Percentiles rank a stretch among this genome's conserved stretches.
These are phyloP conservation scores for Hypoxylon fragiforme DNA, from an alignment of 495 filamentous ascomycete species.

Conservation along the genomic window DNA sequence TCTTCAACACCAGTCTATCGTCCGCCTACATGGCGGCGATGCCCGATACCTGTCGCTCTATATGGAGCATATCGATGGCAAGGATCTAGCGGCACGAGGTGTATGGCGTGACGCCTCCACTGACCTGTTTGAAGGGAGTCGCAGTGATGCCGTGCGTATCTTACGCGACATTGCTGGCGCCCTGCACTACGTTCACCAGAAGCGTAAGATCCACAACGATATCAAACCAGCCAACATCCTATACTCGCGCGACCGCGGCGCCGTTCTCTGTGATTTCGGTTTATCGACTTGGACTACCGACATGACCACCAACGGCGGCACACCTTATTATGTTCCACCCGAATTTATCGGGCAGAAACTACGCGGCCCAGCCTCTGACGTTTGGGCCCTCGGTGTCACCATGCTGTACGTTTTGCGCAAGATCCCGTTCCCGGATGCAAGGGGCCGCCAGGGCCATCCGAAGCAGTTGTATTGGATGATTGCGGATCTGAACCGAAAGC, in stretches of 20 bases:
- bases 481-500: constrained; percentile 42
- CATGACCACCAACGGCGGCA: constrained; percentile 48
- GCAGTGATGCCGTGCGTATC: constrained; percentile 48
- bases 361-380: constrained; percentile 50
- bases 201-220: constrained; percentile 52
- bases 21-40: constrained; percentile 52
- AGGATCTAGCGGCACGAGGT: constrained; percentile 45
- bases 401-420: constrained; percentile 54
- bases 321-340: constrained; percentile 55
- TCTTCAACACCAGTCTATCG: constrained; percentile 52
- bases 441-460: constrained; percentile 46
- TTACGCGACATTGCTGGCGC: constrained; percentile 50
- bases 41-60: constrained; percentile 54
- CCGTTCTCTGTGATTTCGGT: constrained; percentile 55
- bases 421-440: constrained; percentile 50
- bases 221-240: constrained; percentile 58
- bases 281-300: constrained; percentile 46
- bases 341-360: constrained; percentile 53
- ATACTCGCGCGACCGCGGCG: constrained; percentile 54
- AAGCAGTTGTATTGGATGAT: constrained; percentile 53
- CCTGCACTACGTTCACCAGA: constrained; percentile 51
- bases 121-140: constrained; percentile 47
- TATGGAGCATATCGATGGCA: constrained; percentile 56
- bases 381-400: constrained; percentile 54
- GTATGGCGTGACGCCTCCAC: constrained; percentile 45